Evolutionary conservation across 768 basidiomycete genomes (phyloP).

Genomic region (Mycena latifolia): DNA sequence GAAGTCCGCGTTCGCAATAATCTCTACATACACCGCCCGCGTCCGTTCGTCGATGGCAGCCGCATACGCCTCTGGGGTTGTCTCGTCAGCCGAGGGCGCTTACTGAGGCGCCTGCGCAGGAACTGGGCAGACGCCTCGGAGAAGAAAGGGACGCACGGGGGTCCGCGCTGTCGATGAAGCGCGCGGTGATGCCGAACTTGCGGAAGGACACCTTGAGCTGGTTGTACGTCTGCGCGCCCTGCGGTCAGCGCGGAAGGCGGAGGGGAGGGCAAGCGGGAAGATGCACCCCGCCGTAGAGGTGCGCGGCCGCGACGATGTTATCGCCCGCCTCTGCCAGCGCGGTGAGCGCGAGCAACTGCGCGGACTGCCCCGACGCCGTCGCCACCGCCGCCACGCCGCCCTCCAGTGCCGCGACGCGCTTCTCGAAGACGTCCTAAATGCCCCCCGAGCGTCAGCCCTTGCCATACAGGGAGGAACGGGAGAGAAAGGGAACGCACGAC

Average conservation of each 20-base stretch:
- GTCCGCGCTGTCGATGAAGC: slow-evolving; percentile 58
- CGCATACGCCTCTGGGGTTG: no score
- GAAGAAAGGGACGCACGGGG: slow-evolving; percentile 53
- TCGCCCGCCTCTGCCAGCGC: slow-evolving; percentile 61
- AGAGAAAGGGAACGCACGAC: slow-evolving; percentile 43
- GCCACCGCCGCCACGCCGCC: slow-evolving; percentile 68
- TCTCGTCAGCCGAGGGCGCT: no score
- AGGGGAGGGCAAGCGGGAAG: no score
- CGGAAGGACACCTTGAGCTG: slow-evolving; percentile 63
- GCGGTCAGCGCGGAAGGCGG: no score
- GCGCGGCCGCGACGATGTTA: slow-evolving; percentile 64
- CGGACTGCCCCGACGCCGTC: slow-evolving; percentile 64
- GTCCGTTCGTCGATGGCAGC: slow-evolving; percentile 67
- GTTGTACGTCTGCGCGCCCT: slow-evolving; percentile 54
- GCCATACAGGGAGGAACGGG: background rate
- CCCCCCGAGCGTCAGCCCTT: background rate
- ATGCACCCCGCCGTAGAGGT: slow-evolving; percentile 59
- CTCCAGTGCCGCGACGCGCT: slow-evolving; percentile 69
- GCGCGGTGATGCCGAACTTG: slow-evolving; percentile 56
- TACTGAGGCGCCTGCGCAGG: no score
- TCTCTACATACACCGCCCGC: slow-evolving; percentile 67
- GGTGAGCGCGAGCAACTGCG: slow-evolving; percentile 65
- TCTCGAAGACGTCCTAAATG: slow-evolving; percentile 66
- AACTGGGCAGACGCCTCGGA: no score
- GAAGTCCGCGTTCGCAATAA: slow-evolving; percentile 68